Conservation (phyloP, 805 yeast species). For the Candida xiaguanensis region DNA sequence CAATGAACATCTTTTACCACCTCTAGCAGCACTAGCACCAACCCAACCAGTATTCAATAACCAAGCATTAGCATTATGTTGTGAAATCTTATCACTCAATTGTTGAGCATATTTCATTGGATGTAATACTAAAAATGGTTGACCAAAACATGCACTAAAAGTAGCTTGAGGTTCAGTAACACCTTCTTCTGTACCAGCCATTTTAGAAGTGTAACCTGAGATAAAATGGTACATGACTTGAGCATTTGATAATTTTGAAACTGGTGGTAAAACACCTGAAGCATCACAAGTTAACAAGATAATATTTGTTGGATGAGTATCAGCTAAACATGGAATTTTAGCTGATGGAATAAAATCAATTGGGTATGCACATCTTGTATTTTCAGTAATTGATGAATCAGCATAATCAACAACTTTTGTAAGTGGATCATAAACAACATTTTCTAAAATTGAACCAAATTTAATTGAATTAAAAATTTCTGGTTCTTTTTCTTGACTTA, state of each 20-base stretch:
- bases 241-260: slow-evolving; percentile 85
- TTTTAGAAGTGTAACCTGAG: slow-evolving; percentile 97
- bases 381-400: slow-evolving; percentile 83
- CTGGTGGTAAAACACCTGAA: slow-evolving; percentile 96
- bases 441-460: slow-evolving; percentile 93
- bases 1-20: slow-evolving; percentile 96
- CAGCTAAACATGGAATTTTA: slow-evolving; percentile 89
- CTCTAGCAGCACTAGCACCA: slow-evolving; percentile 86
- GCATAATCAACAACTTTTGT: slow-evolving; percentile 83
- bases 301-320: slow-evolving; percentile 88
- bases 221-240: slow-evolving; percentile 99
- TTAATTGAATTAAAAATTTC: slow-evolving; percentile 93
- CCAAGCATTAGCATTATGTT: slow-evolving; percentile 93
- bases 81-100: slow-evolving; percentile 85
- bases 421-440: slow-evolving; percentile 77
- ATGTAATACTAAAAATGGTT: slow-evolving; percentile 96
- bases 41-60: slow-evolving; percentile 98
- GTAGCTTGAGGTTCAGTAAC: slow-evolving; percentile 98
- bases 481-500: slow-evolving; percentile 90
- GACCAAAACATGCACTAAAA: slow-evolving; percentile 98
- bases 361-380: slow-evolving; percentile 98
- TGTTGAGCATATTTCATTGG: slow-evolving; percentile 98
- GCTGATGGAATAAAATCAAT: slow-evolving; percentile 96
- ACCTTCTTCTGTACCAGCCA: slow-evolving; percentile 99
- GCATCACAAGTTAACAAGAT: slow-evolving; percentile 95